Evolutionary conservation across 805 yeast species (phyloP).

Genomic region (Wickerhamomyces mucosus): DNA sequence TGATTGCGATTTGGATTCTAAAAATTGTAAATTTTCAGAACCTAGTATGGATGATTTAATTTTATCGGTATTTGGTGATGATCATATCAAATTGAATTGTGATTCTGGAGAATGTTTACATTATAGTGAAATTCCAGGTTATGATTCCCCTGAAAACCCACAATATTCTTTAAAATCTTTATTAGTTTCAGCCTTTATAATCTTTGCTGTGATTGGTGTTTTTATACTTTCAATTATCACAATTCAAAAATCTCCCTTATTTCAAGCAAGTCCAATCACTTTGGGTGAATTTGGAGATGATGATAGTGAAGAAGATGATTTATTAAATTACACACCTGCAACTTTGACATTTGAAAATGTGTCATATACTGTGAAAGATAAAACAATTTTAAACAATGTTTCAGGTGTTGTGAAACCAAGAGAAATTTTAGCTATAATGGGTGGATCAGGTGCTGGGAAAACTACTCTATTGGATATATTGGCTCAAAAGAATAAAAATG

Average conservation of each 20-base stretch:
- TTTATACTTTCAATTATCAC: constrained; percentile 33
- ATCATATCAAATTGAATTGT: constrained; percentile 74
- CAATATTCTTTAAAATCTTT: constrained; percentile 37
- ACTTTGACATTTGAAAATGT: constrained; percentile 69
- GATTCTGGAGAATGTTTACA: constrained; percentile 87
- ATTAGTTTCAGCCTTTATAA: constrained; percentile 34
- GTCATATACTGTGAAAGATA: constrained; percentile 46
- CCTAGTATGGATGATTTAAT: constrained; percentile 95
- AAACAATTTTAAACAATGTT: constrained; percentile 48
- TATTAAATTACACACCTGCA: constrained; percentile 53
- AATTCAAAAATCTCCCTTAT: constrained; percentile 54
- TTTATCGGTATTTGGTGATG: constrained; percentile 89
- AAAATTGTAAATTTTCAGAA: constrained; percentile 74
- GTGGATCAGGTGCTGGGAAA: constrained; percentile 98
- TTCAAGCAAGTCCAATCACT: constrained; percentile 24
- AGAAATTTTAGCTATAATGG: constrained; percentile 91
- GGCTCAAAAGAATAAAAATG: constrained; percentile 81
- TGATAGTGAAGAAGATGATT: constrained; percentile 30
- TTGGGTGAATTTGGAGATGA: constrained; percentile 18
- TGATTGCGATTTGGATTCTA: constrained; percentile 56
- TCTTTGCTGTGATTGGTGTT: constrained; percentile 29
- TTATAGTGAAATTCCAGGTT: constrained; percentile 88
- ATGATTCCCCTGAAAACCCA: constrained; percentile 48
- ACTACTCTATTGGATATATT: constrained; percentile 87
- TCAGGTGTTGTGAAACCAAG: constrained; percentile 80